Evolutionary conservation across 2,329 filamentous ascomycete species (phyloP).

Genomic region (Fulvia fulva): DNA sequence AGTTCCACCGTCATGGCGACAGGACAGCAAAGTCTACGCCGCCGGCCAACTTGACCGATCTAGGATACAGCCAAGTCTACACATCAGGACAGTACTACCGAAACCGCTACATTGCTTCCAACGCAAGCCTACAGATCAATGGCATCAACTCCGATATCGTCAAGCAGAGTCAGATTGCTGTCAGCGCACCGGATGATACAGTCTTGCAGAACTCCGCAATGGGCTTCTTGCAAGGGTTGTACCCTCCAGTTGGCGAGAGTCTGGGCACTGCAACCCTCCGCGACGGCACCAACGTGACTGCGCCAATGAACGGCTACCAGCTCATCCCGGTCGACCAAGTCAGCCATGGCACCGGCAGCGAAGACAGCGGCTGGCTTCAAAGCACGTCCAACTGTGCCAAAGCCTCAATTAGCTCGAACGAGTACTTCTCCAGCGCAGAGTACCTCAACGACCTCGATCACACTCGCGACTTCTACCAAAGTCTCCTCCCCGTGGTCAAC

Average conservation of each 20-base stretch:
- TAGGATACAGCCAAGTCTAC: conserved; percentile 74
- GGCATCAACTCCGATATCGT: conserved; percentile 65
- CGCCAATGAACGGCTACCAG: conserved; percentile 77
- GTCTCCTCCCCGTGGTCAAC: conserved; percentile 51
- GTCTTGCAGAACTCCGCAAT: conserved; percentile 77
- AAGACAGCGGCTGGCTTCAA: conserved; percentile 57
- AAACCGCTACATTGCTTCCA: conserved; percentile 64
- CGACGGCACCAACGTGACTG: conserved; percentile 63
- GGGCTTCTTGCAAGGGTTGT: conserved; percentile 80
- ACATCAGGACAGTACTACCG: conserved; percentile 72
- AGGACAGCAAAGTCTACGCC: conserved; percentile 72
- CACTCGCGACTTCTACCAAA: conserved; percentile 53
- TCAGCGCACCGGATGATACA: conserved; percentile 64
- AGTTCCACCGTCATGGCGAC: conserved; percentile 82
- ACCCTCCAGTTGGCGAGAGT: conserved; percentile 65
- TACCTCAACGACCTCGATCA: conserved; percentile 47
- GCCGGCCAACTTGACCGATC: conserved; percentile 68
- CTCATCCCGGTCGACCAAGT: conserved; percentile 70
- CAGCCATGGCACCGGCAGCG: conserved; percentile 58
- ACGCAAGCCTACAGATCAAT: conserved; percentile 58
- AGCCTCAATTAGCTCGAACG: conserved; percentile 55
- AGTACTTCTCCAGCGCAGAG: conserved; percentile 51
- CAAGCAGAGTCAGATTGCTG: conserved; percentile 65
- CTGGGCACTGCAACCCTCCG: conserved; percentile 59
- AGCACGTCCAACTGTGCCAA: conserved; percentile 53